These are phyloP conservation scores for Penicillium hordei DNA, from an alignment of 2,329 filamentous ascomycete species.

Conservation along the genomic window DNA sequence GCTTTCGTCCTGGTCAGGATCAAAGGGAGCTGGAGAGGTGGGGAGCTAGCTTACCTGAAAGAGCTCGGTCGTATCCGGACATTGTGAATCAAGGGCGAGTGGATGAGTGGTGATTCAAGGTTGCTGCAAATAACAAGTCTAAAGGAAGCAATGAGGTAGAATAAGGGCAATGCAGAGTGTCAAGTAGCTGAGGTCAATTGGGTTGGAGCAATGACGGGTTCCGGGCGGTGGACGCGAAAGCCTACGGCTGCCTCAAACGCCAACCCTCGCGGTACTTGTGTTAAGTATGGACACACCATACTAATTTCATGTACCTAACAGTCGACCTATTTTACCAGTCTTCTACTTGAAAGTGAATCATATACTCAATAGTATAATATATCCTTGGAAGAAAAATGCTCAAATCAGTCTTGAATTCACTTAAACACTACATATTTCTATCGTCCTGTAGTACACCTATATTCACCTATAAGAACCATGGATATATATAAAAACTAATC, in stretches of 20 bases:
- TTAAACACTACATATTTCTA: no score
- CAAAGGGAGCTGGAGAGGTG: conserved; percentile 31
- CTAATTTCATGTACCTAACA: conserved; percentile 4
- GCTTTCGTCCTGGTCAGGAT: conserved; percentile 26
- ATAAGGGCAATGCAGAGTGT: conserved; percentile 12
- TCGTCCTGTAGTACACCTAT: no score
- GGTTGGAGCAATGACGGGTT: conserved; percentile 27
- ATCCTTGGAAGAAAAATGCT: background rate
- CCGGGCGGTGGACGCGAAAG: conserved; percentile 30
- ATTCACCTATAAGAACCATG: background rate
- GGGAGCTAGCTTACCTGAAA: conserved; percentile 71
- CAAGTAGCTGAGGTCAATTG: conserved; percentile 17
- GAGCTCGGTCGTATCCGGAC: conserved; percentile 97
- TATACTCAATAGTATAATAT: no score
- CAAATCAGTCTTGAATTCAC: background rate
- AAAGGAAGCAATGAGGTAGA: conserved; percentile 5
- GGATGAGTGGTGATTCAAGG: conserved; percentile 1
- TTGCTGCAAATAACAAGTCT: background rate
- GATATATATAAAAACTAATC: background rate
- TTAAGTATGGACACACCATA: conserved; percentile 1
- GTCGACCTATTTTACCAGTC: background rate
- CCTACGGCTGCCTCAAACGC: conserved; percentile 24
- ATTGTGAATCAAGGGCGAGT: conserved; percentile 47
- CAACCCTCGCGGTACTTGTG: background rate
- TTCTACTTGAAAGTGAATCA: no score